phyloP scores from a whole-genome alignment of 306 rosid genomes.

The Gynostemma pentaphyllum region DNA sequence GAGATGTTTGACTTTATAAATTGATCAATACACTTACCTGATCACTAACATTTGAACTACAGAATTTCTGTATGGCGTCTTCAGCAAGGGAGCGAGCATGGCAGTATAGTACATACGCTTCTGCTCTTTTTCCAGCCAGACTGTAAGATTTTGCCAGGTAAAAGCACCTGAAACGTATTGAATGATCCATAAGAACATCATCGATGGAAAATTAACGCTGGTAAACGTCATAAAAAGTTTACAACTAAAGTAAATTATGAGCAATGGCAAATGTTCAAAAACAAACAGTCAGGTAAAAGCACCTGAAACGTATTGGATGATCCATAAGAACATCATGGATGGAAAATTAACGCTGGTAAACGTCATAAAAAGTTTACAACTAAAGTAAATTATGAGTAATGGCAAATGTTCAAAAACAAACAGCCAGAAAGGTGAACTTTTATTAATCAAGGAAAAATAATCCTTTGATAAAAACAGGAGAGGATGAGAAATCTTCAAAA shows the following conservation, averaged over 20 bases:
- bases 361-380: not conserved
- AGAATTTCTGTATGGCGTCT: slow-evolving; percentile 26
- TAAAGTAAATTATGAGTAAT: not conserved
- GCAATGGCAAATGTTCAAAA: not conserved
- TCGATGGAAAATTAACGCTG: not conserved
- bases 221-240: not conserved
- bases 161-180: slow-evolving; percentile 52
- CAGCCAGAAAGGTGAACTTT: too few relatives aligned
- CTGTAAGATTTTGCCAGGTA: slow-evolving; percentile 86
- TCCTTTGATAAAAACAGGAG: too few relatives aligned
- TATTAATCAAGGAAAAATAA: too few relatives aligned
- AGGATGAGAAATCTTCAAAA: too few relatives aligned
- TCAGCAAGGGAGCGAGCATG: slow-evolving; percentile 54
- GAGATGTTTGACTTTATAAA: not conserved
- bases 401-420: not conserved
- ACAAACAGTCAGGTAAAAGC: slow-evolving; percentile 68
- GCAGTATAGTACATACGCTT: slow-evolving; percentile 70
- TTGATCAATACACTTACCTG: slow-evolving; percentile 20
- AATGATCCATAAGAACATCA: not conserved
- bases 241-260: not conserved
- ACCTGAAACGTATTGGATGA: slow-evolving; percentile 30
- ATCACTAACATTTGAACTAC: slow-evolving; percentile 11
- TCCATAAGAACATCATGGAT: not conserved
- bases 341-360: not conserved
- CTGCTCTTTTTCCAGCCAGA: slow-evolving; percentile 82